phyloP scores from a whole-genome alignment of 2,329 filamentous ascomycete species.

The Sporothrix curviconia region DNA sequence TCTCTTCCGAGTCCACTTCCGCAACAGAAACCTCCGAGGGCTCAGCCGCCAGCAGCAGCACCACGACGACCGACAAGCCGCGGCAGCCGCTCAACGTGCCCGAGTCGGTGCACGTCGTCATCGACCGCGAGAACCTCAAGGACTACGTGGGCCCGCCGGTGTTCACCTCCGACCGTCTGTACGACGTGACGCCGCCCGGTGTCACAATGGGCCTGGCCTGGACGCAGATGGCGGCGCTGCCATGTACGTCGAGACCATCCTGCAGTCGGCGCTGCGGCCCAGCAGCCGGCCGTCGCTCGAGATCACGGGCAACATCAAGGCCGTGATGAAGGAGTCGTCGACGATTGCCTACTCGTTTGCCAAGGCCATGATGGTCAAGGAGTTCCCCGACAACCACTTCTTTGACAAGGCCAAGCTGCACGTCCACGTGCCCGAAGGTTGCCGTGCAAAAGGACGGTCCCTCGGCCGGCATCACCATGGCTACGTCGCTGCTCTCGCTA shows the following conservation, averaged over 20 bases:
- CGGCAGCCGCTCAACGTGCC: constrained; percentile 76
- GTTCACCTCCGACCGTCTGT: constrained; percentile 91
- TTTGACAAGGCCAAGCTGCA: constrained; percentile 95
- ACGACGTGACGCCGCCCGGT: constrained; percentile 86
- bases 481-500: constrained; percentile 81
- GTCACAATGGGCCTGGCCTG: constrained; percentile 97
- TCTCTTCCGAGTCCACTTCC: constrained; percentile 11
- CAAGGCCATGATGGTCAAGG: constrained; percentile 77
- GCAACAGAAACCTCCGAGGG: constrained; percentile 20
- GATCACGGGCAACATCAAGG: constrained; percentile 89
- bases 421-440: constrained; percentile 91
- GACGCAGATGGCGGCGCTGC: constrained; percentile 94
- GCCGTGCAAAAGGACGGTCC: constrained; percentile 93
- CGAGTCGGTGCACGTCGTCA: constrained; percentile 76
- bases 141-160: constrained; percentile 95
- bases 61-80: constrained; percentile 63
- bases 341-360: constrained; percentile 93
- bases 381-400: constrained; percentile 87
- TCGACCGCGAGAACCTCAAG: constrained; percentile 83
- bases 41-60: constrained; percentile 23
- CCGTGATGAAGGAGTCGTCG: constrained; percentile 97
- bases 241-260: constrained; percentile 93
- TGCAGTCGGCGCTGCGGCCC: constrained; percentile 72
- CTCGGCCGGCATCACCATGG: constrained; percentile 95
- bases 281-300: constrained; percentile 73